These are phyloP conservation scores for Nitzschia sp. DNA, from an alignment of 108 stramenopile genomes.

Conservation along the genomic window DNA sequence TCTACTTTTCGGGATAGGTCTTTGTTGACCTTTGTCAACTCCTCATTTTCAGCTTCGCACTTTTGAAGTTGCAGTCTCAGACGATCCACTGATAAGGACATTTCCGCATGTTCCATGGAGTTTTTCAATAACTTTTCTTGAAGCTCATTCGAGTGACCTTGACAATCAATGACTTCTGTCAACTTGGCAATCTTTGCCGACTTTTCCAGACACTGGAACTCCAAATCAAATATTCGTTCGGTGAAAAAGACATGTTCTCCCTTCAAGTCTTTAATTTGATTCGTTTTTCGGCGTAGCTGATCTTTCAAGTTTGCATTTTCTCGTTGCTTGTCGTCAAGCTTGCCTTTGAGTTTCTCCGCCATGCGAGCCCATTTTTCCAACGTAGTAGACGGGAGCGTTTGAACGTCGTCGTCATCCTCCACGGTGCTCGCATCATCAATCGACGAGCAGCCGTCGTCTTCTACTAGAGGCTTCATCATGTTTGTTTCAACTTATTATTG, in stretches of 20 bases:
- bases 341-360: constrained; percentile 6
- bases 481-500: too few species aligned
- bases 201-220: constrained; percentile 22
- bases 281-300: neutral
- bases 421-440: too few species aligned
- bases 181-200: constrained; percentile 23
- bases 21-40: neutral
- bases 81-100: neutral
- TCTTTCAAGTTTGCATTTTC: constrained; percentile 1
- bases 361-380: constrained; percentile 4
- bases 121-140: constrained; percentile 17
- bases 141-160: neutral
- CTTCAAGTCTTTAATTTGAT: constrained; percentile 2
- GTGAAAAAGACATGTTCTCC: neutral
- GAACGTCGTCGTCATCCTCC: neutral
- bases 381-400: neutral
- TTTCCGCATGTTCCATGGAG: constrained; percentile 23
- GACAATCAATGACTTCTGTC: neutral
- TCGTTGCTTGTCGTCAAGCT: neutral
- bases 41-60: neutral
- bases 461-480: too few species aligned
- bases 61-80: neutral
- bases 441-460: too few species aligned
- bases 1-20: neutral
- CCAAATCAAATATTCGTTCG: constrained; percentile 6